Evolutionary conservation across 2,329 filamentous ascomycete species (phyloP).

Genomic region (Bipolaris victoriae): DNA sequence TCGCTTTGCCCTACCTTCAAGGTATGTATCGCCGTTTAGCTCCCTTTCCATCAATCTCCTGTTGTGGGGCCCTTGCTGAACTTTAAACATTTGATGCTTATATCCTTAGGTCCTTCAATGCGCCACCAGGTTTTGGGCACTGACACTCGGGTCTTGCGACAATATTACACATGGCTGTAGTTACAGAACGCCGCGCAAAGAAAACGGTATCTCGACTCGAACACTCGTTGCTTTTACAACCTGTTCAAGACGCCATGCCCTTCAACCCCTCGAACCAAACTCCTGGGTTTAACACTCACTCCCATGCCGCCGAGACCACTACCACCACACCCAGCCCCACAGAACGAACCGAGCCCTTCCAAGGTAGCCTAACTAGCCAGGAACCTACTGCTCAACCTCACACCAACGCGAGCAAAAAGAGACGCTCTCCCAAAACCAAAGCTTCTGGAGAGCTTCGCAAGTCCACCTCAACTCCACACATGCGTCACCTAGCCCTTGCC

Average conservation of each 20-base stretch:
- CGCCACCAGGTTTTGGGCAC: conserved; percentile 29
- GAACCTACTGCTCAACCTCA: conserved; percentile 26
- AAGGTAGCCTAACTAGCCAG: conserved; percentile 28
- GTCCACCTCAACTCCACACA: conserved; percentile 56
- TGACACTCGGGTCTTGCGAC: conserved; percentile 37
- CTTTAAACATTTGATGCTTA: conserved; percentile 39
- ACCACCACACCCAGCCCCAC: conserved; percentile 30
- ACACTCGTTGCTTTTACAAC: conserved; percentile 41
- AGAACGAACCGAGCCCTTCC: conserved; percentile 26
- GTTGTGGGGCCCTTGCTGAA: conserved; percentile 29
- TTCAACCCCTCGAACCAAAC: conserved; percentile 39
- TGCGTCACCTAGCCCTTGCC: conserved; percentile 50
- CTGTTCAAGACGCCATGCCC: conserved; percentile 45
- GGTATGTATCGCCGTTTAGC: conserved; percentile 38
- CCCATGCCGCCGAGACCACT: conserved; percentile 30
- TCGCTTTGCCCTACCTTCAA: conserved; percentile 34
- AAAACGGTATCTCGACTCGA: conserved; percentile 44
- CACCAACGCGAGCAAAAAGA: conserved; percentile 43
- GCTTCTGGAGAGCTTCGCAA: conserved; percentile 50
- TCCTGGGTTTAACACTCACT: conserved; percentile 30
- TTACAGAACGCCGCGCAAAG: conserved; percentile 44
- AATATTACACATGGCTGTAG: conserved; percentile 47
- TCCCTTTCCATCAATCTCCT: conserved; percentile 20
- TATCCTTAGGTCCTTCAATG: conserved; percentile 39
- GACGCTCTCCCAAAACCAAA: conserved; percentile 50